Conservation (phyloP, 192 early-diverging fungal species). For the Paraglomus brasilianum region DNA sequence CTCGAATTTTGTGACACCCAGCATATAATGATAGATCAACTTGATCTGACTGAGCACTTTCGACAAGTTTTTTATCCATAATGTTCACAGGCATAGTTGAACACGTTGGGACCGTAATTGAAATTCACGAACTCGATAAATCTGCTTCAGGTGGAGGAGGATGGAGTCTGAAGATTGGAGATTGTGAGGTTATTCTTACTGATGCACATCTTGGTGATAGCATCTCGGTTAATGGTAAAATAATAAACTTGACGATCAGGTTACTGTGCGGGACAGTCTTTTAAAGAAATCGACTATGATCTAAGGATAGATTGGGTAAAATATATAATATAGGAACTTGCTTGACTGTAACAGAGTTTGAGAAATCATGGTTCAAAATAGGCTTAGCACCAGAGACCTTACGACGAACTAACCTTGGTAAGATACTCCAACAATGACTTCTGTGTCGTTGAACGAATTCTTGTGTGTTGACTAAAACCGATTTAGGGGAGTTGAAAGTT, state of each 20-base stretch:
- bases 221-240: conserved; percentile 91
- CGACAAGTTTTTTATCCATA: not conserved
- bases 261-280: not conserved
- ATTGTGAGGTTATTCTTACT: conserved; percentile 64
- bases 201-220: conserved; percentile 94
- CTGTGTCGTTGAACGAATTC: not conserved
- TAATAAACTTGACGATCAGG: too few relatives aligned
- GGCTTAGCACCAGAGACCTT: conserved; percentile 92
- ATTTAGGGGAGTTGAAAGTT: conserved; percentile 64
- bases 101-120: conserved; percentile 73
- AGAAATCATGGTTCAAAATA: conserved; percentile 80
- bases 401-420: conserved; percentile 88
- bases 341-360: conserved; percentile 95
- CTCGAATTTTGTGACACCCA: too few relatives aligned
- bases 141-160: conserved; percentile 81
- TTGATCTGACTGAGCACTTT: too few relatives aligned
- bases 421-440: not conserved
- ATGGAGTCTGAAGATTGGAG: conserved; percentile 78
- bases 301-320: not conserved
- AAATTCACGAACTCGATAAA: conserved; percentile 67
- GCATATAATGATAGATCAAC: too few relatives aligned
- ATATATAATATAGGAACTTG: conserved; percentile 66
- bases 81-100: conserved; percentile 99
- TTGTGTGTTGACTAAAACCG: not conserved
- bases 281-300: not conserved